These are phyloP conservation scores for Sporobolomyces pararoseus DNA, from an alignment of 768 basidiomycete species.

Conservation along the genomic window DNA sequence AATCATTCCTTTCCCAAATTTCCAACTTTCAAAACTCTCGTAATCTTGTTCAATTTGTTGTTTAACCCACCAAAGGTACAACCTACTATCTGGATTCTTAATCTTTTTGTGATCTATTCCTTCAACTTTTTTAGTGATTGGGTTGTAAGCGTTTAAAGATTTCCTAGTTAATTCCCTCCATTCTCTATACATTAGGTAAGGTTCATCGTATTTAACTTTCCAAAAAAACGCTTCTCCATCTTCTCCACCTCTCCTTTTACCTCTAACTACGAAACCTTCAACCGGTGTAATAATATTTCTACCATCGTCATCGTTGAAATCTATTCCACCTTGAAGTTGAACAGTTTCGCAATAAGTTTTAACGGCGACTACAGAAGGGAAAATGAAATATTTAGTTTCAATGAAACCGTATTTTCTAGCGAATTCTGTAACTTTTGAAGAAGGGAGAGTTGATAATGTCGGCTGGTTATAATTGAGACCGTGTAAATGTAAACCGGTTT, in stretches of 20 bases:
- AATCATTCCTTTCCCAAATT: slow-evolving; percentile 78
- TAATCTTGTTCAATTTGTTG: slow-evolving; percentile 65
- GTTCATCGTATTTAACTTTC: slow-evolving; percentile 98
- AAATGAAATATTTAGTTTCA: slow-evolving; percentile 60
- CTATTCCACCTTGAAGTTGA: slow-evolving; percentile 61
- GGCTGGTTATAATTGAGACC: slow-evolving; percentile 70
- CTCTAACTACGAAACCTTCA: slow-evolving; percentile 90
- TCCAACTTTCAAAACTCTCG: slow-evolving; percentile 61
- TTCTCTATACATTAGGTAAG: slow-evolving; percentile 97
- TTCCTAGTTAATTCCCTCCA: slow-evolving; percentile 81
- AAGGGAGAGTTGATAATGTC: slow-evolving; percentile 69
- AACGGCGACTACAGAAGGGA: slow-evolving; percentile 66
- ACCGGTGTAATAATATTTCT: slow-evolving; percentile 55
- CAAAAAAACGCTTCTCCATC: slow-evolving; percentile 75
- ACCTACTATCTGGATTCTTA: slow-evolving; percentile 68
- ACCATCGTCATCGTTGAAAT: slow-evolving; percentile 50
- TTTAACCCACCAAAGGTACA: slow-evolving; percentile 80
- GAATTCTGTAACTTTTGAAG: slow-evolving; percentile 66
- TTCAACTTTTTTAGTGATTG: slow-evolving; percentile 1
- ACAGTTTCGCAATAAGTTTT: slow-evolving; percentile 67
- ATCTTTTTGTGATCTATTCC: slow-evolving; percentile 54
- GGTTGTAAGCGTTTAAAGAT: slow-evolving; percentile 35
- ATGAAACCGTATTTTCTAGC: slow-evolving; percentile 91
- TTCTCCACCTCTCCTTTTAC: slow-evolving; percentile 51
- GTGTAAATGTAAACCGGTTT: slow-evolving; percentile 86